These are phyloP conservation scores for Trametes cingulata DNA, from an alignment of 768 basidiomycete species.

Conservation along the genomic window DNA sequence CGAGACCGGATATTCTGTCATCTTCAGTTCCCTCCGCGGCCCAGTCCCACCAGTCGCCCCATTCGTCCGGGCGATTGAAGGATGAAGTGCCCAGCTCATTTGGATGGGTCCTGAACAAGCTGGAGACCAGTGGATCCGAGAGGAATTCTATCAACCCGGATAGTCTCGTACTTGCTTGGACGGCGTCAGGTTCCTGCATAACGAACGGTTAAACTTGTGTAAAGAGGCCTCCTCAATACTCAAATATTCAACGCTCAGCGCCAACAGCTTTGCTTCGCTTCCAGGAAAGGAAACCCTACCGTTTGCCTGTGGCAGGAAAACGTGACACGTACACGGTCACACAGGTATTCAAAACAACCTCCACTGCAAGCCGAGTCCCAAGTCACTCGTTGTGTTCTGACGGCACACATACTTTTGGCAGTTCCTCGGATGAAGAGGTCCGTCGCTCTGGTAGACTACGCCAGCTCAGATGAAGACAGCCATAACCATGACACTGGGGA, in stretches of 20 bases:
- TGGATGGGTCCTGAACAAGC: constrained; percentile 17
- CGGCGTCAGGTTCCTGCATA: not conserved
- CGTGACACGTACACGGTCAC: not conserved
- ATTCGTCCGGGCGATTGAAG: constrained; percentile 19
- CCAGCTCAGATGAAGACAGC: constrained; percentile 26
- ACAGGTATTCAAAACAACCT: not conserved
- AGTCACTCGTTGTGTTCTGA: too few relatives aligned
- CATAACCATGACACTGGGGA: not conserved
- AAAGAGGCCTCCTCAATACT: too few relatives aligned
- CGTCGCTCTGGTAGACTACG: constrained; percentile 20
- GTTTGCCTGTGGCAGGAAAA: not conserved
- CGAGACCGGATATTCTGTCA: not conserved
- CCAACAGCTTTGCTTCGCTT: too few relatives aligned
- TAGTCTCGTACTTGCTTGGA: not conserved
- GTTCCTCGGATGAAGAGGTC: constrained; percentile 23
- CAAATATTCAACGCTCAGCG: too few relatives aligned
- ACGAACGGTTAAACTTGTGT: too few relatives aligned
- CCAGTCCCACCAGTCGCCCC: constrained; percentile 33
- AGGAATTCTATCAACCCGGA: not conserved
- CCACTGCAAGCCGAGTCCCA: too few relatives aligned
- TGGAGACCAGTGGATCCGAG: not conserved
- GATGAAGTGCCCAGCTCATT: constrained; percentile 11
- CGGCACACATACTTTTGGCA: not conserved
- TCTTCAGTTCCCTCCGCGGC: constrained; percentile 5
- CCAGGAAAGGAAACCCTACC: too few relatives aligned